Evolutionary conservation across 73 alveolate genomes (phyloP), one percentile per base, ranked within the genome.

Genomic region (Paramecium sexaurelia): DNA sequence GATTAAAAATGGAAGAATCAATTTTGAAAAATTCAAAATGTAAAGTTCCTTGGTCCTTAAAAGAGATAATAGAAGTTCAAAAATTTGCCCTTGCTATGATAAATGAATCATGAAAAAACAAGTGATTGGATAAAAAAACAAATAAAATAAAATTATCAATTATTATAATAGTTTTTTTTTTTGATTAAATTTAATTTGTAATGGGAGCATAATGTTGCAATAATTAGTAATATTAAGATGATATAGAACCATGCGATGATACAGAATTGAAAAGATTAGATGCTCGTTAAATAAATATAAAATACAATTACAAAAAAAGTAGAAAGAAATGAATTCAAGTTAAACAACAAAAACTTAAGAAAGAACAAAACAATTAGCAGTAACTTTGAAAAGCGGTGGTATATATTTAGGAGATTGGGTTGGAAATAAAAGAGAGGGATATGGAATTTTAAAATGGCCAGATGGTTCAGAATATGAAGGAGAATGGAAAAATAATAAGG

Each of bases 391-490:
- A 78, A 29, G 61, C 19, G 95, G 95, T 27, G 95, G 71, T 6
- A 61, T 55, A 11, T 86, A 91, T 40, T 84, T 43, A 56, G 95
- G 95, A 19, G 94, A 91, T 27, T 91, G 95, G 88, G 83, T 24
- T 7, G 88, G 91, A 13, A 55, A 84, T 17, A 55, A 69, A 40
- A 87, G 94, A 15, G 94, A 91, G 19, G 95, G 95, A 15, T 33
- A 91, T 35, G 95, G 95, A 7, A 15, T 47, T 0, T 20, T 39
- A 55, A 33, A 55, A 24, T 91, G 75, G 56, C 89, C 92, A 20
- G 91, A 91, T 91, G 95, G 95, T 9, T 57, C 75, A 27, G 39
- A 55, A 19, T 91, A 91, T 40, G 94, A 84, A 37, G 95, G 95
- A 11, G 26, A 67, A 20, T 91, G 43, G 39, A 96, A 75, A 37